Evolutionary conservation across 345 rosid species (phyloP).

Genomic region (Corchorus olitorius): DNA sequence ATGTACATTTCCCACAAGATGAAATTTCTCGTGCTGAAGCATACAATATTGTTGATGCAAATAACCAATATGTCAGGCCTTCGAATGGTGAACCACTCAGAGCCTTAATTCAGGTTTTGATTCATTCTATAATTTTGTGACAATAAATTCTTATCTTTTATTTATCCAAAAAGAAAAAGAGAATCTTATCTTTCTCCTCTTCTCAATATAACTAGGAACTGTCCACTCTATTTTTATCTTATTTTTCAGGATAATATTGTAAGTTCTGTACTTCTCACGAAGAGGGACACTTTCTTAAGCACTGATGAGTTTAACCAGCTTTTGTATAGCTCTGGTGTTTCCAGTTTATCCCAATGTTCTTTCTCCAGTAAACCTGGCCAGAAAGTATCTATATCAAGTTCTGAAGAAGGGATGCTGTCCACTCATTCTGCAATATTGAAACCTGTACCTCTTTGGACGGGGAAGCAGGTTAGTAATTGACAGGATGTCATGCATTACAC

Average conservation of each 20-base stretch:
- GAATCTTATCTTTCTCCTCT: not conserved
- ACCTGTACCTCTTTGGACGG: constrained; percentile 93
- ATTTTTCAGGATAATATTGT: constrained; percentile 85
- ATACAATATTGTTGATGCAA: constrained; percentile 96
- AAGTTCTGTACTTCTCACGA: constrained; percentile 86
- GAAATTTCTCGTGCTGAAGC: constrained; percentile 98
- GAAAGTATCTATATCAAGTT: constrained; percentile 57
- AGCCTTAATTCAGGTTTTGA: constrained; percentile 85
- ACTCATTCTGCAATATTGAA: constrained; percentile 74
- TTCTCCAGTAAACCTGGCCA: constrained; percentile 54
- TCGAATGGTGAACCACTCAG: constrained; percentile 95
- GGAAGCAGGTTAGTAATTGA: constrained; percentile 75
- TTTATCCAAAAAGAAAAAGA: too few relatives aligned
- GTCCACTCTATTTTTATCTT: constrained; percentile 14
- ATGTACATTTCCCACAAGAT: constrained; percentile 99
- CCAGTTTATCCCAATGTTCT: constrained; percentile 42
- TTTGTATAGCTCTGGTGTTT: constrained; percentile 81
- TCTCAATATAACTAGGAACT: constrained; percentile 8
- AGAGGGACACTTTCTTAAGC: constrained; percentile 83
- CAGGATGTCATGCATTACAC: not conserved
- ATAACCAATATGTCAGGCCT: constrained; percentile 92
- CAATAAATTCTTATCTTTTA: not conserved
- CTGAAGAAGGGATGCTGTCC: constrained; percentile 49
- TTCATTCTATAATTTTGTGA: not conserved
- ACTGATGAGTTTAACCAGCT: constrained; percentile 74